phyloP scores from a whole-genome alignment of 805 yeast genomes.

The Pichia phayaonensis region DNA sequence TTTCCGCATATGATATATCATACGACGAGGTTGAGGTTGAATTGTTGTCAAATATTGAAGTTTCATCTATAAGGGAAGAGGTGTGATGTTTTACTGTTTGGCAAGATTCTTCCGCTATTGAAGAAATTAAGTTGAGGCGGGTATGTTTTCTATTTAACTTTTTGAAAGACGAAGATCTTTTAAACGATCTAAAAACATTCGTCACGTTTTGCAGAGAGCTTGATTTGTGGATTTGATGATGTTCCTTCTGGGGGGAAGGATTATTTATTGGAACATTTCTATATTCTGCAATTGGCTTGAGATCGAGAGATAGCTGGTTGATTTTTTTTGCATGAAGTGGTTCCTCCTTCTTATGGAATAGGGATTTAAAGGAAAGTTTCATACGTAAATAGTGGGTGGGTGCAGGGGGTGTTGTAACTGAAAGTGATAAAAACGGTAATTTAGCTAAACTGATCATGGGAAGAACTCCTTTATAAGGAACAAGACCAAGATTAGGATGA shows the following conservation, averaged over 20 bases:
- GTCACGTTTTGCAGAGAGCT: background rate
- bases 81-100: background rate
- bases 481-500: background rate
- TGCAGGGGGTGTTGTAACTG: no score
- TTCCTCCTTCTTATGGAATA: background rate
- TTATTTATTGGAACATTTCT: background rate
- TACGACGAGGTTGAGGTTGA: background rate
- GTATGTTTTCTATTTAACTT: background rate
- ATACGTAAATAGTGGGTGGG: background rate
- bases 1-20: slow-evolving; percentile 1
- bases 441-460: no score
- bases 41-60: background rate
- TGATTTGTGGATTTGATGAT: background rate
- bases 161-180: background rate
- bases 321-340: background rate
- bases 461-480: no score
- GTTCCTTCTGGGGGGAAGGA: background rate
- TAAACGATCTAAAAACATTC: background rate
- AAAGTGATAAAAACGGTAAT: no score
- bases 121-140: background rate
- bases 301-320: background rate
- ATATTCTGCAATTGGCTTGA: background rate
- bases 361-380: background rate
- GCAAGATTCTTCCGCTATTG: background rate
- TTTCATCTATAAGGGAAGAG: background rate